Base-by-base conservation (phyloP, 106 monocot species). In the Phalaenopsis equestris region DNA sequence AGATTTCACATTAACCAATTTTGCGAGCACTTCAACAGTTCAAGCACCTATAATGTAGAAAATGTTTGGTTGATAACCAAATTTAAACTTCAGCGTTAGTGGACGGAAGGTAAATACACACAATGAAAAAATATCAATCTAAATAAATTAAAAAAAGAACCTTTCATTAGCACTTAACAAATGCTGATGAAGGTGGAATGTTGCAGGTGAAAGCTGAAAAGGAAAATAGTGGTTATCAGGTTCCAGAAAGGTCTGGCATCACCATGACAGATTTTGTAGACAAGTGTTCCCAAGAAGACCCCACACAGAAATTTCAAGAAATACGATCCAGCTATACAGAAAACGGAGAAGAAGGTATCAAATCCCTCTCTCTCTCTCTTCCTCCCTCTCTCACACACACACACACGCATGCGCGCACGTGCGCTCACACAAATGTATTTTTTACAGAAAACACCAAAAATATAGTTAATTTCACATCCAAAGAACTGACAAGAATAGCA, bases 321-420 rank as follows among this genome's bases (percentile, higher is more conserved):
- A 72, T 38, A 41, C 42, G 64, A 49, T 39, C 9, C 79, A 46
- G 52, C 52, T 52, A 12, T 52, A 12, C 36, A 41, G 77, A 81
- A 30, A 79, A 84, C 43, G 24, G 56, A 36, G 77, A 84, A 86
- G 89, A 72, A 72, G 72, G 72, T 72, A 72, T 65, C 5, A 21
- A 65, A 8, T 24, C 52, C 14, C 52, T 52, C 12, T 14, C 12
- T 10, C 52, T 12, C 12, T 12, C 52, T 52, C 52, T 52, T 2
- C 12, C 10, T 11, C 11, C 12, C 52, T 12, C 11, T 11, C 52
- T 11, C 52, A 1, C 52, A 1, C 52, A 10, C 49, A 10, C 49
- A 10, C 52, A 11, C 8, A 11, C 52, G 1, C 52, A 11, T 9
- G 6, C 47, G 6, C 47, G 0, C 52, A 2, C 52, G 3, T 14